Conservation (phyloP, 495 filamentous ascomycete species). For the Penicilliopsis zonata region DNA sequence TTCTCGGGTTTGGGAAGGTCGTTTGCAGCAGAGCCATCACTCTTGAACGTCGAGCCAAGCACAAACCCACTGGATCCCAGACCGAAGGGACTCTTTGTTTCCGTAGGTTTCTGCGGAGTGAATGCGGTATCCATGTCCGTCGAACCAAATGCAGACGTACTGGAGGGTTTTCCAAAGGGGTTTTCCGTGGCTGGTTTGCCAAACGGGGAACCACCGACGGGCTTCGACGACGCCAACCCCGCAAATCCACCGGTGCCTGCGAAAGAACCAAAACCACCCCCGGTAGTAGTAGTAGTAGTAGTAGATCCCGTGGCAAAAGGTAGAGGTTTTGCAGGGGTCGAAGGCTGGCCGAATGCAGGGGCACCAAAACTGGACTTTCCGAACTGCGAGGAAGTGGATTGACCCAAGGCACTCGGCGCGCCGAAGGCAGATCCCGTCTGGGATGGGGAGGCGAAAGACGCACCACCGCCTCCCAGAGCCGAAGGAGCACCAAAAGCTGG, state of each 20-base stretch:
- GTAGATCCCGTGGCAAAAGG: slow-evolving; percentile 10
- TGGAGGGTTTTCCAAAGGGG: slow-evolving; percentile 10
- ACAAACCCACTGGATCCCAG: slow-evolving; percentile 45
- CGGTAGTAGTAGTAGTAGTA: slow-evolving; percentile 12
- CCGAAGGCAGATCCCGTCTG: slow-evolving; percentile 17
- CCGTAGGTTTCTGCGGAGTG: slow-evolving; percentile 20
- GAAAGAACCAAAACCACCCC: slow-evolving; percentile 28
- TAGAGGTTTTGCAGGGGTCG: slow-evolving; percentile 17
- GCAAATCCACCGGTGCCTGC: slow-evolving; percentile 19
- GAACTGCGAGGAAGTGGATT: slow-evolving; percentile 22
- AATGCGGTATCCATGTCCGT: slow-evolving; percentile 20
- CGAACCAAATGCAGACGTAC: slow-evolving; percentile 17
- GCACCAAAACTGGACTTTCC: slow-evolving; percentile 37
- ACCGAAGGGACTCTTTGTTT: slow-evolving; percentile 38
- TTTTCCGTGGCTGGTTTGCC: slow-evolving; percentile 7
- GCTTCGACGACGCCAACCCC: slow-evolving; percentile 14
- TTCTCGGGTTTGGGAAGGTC: slow-evolving; percentile 41
- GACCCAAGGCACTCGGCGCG: slow-evolving; percentile 13
- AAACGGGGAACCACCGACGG: slow-evolving; percentile 6
- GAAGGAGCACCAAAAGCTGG: slow-evolving; percentile 24
- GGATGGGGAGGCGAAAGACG: slow-evolving; percentile 39
- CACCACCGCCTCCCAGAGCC: slow-evolving; percentile 11
- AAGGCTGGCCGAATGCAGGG: slow-evolving; percentile 28
- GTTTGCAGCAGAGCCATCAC: slow-evolving; percentile 52
- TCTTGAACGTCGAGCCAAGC: slow-evolving; percentile 70